Evolutionary conservation across 306 rosid genomes (phyloP).

Genomic region (Cicer yamashitae): DNA sequence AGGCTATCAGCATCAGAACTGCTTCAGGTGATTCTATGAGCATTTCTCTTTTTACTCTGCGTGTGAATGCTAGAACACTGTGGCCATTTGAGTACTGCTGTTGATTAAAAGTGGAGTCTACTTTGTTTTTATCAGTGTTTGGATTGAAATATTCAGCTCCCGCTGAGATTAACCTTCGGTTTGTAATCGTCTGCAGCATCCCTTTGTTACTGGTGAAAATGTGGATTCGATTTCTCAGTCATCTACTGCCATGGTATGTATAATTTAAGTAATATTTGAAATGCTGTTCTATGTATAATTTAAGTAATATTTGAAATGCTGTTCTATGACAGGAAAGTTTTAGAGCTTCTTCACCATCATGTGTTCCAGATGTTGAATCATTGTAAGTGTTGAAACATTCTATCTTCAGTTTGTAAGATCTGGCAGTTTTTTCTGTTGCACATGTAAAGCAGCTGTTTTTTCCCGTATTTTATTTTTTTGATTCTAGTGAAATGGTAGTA

Average conservation of each 20-base stretch:
- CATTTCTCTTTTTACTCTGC: constrained; percentile 38
- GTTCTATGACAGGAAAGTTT: constrained; percentile 60
- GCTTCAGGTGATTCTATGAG: constrained; percentile 72
- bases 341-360: constrained; percentile 54
- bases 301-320: constrained; percentile 34
- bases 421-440: constrained; percentile 38
- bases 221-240: constrained; percentile 51
- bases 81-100: constrained; percentile 33
- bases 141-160: constrained; percentile 39
- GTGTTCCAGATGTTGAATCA: constrained; percentile 50
- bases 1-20: constrained; percentile 86
- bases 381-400: constrained; percentile 53
- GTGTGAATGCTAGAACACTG: constrained; percentile 22
- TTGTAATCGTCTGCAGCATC: constrained; percentile 73
- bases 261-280: constrained; percentile 38
- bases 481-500: constrained; percentile 54
- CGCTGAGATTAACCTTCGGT: constrained; percentile 41
- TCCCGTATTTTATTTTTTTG: constrained; percentile 31
- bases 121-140: constrained; percentile 22
- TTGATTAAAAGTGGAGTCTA: constrained; percentile 27
- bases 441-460: constrained; percentile 16
- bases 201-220: constrained; percentile 78
- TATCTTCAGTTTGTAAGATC: constrained; percentile 33
- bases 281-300: constrained; percentile 25
- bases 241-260: constrained; percentile 66